Evolutionary conservation across 1,284 basidiomycete species (phyloP), one percentile per base, ranked within the genome.

Genomic region (Ustilago nuda): DNA sequence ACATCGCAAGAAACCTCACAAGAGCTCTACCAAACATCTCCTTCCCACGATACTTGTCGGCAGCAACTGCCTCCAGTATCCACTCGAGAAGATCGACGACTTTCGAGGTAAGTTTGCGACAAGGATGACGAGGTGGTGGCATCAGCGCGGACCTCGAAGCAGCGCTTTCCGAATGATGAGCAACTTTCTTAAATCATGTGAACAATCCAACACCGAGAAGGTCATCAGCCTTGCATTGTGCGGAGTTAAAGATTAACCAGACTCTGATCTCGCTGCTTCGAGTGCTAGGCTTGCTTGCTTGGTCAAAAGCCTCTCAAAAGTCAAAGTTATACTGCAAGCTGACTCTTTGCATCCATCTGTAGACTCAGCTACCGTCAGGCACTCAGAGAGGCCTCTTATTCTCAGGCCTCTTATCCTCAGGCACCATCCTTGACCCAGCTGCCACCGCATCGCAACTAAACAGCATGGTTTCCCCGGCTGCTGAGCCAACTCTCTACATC

Each of bases 401-500:
- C 0, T 53, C 66, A 8, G 23, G 7, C 23, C n/a, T n/a, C 13
- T 11, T 61, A 3, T 23, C 56, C 0, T 53, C 66, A 8, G 23
- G 7, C 23, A 63, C 32, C 35, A 17, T 30, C 1, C 35, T 61
- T 1, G 67, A 78, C 48, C 71, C 76, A 19, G 71, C 67, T 4
- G 76, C 76, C 0, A 53, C 66, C 23, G 76, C 76, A 41, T 78
- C 76, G 2, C 61, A 73, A 17, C 35, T 74, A 12, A 74, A 67
- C 76, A 78, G 76, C 43, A 78, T 78, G 76, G 65, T 71, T 37
- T 78, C 76, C 6, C 71, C 76, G 8, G 76, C 71, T 1, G 67
- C 76, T 9, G 65, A 74, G 61, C 84, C 84, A n/a, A 85, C 84
- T 33, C 76, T 85, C 27, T 85, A 72, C 68, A 85, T 85, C 53